Conservation (phyloP, 768 basidiomycete genomes). For the Galerina sulciceps region DNA sequence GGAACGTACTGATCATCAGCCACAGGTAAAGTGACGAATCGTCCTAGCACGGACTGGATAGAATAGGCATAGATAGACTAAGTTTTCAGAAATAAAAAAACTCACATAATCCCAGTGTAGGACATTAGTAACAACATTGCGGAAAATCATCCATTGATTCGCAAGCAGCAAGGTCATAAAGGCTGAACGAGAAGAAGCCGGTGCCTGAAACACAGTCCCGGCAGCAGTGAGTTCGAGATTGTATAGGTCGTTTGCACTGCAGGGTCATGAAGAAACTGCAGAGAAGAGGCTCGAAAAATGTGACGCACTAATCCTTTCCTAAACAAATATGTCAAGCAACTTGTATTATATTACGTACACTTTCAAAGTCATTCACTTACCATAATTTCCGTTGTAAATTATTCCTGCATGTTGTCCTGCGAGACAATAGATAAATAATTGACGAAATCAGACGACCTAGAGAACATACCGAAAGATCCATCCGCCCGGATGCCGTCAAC, state of each 20-base stretch:
- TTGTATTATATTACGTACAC: background rate
- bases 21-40: slow-evolving; percentile 68
- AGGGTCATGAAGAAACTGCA: background rate
- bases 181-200: slow-evolving; percentile 40
- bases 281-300: background rate
- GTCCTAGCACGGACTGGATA: slow-evolving; percentile 57
- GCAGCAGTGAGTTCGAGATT: slow-evolving; percentile 61
- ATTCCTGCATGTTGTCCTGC: slow-evolving; percentile 62
- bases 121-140: slow-evolving; percentile 55
- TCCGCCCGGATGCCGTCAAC: slow-evolving; percentile 64
- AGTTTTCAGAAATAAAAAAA: slow-evolving; percentile 5
- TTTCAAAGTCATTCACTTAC: slow-evolving; percentile 24
- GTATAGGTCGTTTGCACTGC: slow-evolving; percentile 61
- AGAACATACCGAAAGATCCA: slow-evolving; percentile 45
- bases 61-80: slow-evolving; percentile 4
- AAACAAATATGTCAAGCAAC: background rate
- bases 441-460: background rate
- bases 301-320: slow-evolving; percentile 47
- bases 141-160: slow-evolving; percentile 70
- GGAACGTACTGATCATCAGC: slow-evolving; percentile 41
- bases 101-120: slow-evolving; percentile 74
- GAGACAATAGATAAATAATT: background rate
- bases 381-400: slow-evolving; percentile 73
- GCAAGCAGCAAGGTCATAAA: slow-evolving; percentile 60
- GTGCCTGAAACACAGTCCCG: slow-evolving; percentile 60